phyloP scores from a whole-genome alignment of 2,329 filamentous ascomycete species.

The Fusarium sp. region DNA sequence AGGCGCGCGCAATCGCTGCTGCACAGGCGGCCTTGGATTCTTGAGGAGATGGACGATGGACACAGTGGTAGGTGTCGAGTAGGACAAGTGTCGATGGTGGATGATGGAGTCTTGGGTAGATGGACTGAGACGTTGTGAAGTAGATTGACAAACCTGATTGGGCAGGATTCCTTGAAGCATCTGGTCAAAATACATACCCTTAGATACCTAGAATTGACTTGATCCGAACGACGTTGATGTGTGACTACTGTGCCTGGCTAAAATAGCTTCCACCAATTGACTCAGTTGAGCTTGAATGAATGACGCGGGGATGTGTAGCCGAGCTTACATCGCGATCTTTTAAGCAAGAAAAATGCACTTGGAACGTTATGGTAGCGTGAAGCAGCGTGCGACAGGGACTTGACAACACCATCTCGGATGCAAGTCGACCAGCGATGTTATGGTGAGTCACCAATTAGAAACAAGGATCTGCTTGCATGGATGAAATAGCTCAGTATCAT shows the following conservation, averaged over 20 bases:
- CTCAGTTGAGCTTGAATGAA: background rate
- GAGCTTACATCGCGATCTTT: background rate
- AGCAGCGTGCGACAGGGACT: slow-evolving; percentile 34
- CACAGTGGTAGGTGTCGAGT: background rate
- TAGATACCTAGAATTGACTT: slow-evolving; percentile 35
- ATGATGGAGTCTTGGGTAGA: background rate
- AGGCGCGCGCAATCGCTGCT: slow-evolving; percentile 42
- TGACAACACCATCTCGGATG: slow-evolving; percentile 30
- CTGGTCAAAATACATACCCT: background rate
- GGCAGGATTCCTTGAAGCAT: slow-evolving; percentile 1
- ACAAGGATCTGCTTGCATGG: slow-evolving; percentile 5
- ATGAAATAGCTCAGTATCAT: slow-evolving; percentile 25
- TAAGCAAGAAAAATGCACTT: slow-evolving; percentile 20
- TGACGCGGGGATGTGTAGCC: background rate
- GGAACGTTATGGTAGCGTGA: slow-evolving; percentile 30
- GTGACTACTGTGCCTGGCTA: background rate
- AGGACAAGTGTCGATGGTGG: background rate
- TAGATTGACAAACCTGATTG: slow-evolving; percentile 9
- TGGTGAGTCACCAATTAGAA: slow-evolving; percentile 24
- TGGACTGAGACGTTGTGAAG: background rate
- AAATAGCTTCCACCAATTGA: background rate
- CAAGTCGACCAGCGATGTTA: slow-evolving; percentile 7
- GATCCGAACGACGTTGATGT: background rate
- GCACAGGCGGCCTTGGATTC: slow-evolving; percentile 39
- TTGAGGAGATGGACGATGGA: slow-evolving; percentile 17